Percentiles rank a stretch among this genome's conserved stretches.
phyloP scores from a whole-genome alignment of 2,329 filamentous ascomycete species.

The Colletotrichum liriopes region DNA sequence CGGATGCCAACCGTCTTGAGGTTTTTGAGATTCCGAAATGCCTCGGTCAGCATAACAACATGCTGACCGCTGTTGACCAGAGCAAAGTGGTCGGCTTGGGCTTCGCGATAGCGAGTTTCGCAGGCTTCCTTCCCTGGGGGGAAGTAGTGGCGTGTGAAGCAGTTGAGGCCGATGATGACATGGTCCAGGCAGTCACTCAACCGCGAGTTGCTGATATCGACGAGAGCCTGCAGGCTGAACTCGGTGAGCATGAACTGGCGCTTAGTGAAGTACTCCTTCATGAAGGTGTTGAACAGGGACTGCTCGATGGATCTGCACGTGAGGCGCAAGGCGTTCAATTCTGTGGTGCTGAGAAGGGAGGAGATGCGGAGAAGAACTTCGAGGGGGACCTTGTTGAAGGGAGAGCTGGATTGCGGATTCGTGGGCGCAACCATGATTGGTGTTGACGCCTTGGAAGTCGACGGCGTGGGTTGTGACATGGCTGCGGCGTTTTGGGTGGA shows the following conservation, averaged over 20 bases:
- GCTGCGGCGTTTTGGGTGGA: background rate
- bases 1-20: constrained; percentile 72
- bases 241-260: constrained; percentile 77
- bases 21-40: constrained; percentile 68
- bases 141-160: constrained; percentile 43
- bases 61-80: constrained; percentile 63
- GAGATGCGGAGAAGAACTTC: constrained; percentile 74
- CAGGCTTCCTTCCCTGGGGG: constrained; percentile 34
- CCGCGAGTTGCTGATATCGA: constrained; percentile 66
- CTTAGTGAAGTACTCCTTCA: constrained; percentile 75
- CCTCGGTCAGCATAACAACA: constrained; percentile 68
- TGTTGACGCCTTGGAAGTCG: background rate
- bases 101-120: constrained; percentile 41
- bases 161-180: constrained; percentile 66
- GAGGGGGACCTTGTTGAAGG: constrained; percentile 62
- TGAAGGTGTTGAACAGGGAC: constrained; percentile 69
- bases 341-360: constrained; percentile 66
- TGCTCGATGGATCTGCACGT: constrained; percentile 70
- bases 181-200: constrained; percentile 58
- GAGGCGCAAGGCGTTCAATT: constrained; percentile 69
- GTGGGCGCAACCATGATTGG: constrained; percentile 1
- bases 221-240: constrained; percentile 68
- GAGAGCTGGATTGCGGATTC: constrained; percentile 17
- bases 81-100: constrained; percentile 46
- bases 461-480: constrained; percentile 29